Evolutionary conservation across 148 eudicot genomes (phyloP).

Genomic region (Polygonum maritimum): DNA sequence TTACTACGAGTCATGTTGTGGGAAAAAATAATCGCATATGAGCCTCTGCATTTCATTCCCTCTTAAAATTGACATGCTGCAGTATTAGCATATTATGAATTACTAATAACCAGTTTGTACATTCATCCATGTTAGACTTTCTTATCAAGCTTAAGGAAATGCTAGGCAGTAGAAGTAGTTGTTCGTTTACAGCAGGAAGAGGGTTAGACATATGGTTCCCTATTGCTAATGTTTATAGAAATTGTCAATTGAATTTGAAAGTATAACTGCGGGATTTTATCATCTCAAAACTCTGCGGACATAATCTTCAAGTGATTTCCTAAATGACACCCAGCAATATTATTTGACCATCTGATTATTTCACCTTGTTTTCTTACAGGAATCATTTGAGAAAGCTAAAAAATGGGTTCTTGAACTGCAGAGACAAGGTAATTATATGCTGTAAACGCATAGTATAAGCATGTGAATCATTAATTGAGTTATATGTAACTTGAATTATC

Average conservation of each 20-base stretch:
- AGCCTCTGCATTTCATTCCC: background rate
- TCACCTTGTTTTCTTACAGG: constrained; percentile 24
- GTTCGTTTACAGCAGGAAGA: background rate
- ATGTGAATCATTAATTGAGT: background rate
- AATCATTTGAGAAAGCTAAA: constrained; percentile 55
- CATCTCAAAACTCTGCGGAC: background rate
- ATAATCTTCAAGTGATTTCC: background rate
- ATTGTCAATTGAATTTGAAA: background rate
- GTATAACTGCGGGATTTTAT: background rate
- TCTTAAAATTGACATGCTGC: background rate
- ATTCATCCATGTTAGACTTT: background rate
- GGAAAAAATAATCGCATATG: background rate
- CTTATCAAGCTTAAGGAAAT: background rate
- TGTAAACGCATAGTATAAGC: background rate
- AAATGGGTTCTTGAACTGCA: constrained; percentile 65
- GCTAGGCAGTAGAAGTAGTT: background rate
- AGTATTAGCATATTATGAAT: background rate
- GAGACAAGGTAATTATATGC: constrained; percentile 39
- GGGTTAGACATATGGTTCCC: background rate
- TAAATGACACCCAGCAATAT: background rate
- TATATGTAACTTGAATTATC: background rate
- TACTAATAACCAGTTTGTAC: background rate
- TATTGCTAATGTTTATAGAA: no score
- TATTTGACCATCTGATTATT: background rate
- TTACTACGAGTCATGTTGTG: background rate